phyloP scores from a whole-genome alignment of 805 yeast species.

The Metschnikowia drakensbergensis region DNA sequence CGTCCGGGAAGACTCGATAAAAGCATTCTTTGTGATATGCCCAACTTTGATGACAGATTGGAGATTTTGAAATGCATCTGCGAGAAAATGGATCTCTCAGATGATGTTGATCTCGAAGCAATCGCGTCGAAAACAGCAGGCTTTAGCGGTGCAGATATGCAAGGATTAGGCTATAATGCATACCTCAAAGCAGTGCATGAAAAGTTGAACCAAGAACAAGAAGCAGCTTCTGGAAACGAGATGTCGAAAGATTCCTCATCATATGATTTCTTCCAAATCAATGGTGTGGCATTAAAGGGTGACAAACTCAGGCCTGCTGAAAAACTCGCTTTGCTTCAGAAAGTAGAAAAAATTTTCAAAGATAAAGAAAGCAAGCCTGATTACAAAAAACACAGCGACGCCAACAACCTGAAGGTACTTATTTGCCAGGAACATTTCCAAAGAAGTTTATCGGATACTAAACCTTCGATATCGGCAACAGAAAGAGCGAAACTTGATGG shows the following conservation, averaged over 20 bases:
- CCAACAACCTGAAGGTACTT: slow-evolving; percentile 30
- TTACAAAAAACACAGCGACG: slow-evolving; percentile 4
- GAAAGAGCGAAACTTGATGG: slow-evolving; percentile 60
- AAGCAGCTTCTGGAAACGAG: slow-evolving; percentile 16
- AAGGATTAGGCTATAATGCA: slow-evolving; percentile 88
- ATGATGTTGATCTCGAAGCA: slow-evolving; percentile 46
- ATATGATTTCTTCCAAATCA: slow-evolving; percentile 44
- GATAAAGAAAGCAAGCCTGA: slow-evolving; percentile 4
- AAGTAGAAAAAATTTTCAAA: slow-evolving; percentile 38
- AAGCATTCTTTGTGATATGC: slow-evolving; percentile 86
- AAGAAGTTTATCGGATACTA: slow-evolving; percentile 68
- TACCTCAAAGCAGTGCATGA: slow-evolving; percentile 81
- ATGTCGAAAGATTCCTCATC: slow-evolving; percentile 2
- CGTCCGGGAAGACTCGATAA: slow-evolving; percentile 97
- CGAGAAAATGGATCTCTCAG: slow-evolving; percentile 54
- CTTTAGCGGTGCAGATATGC: slow-evolving; percentile 92
- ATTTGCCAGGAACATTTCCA: slow-evolving; percentile 55
- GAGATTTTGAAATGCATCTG: slow-evolving; percentile 65
- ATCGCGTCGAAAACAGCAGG: slow-evolving; percentile 66
- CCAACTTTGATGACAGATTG: slow-evolving; percentile 61
- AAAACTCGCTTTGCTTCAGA: slow-evolving; percentile 37
- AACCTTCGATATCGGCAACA: slow-evolving; percentile 78
- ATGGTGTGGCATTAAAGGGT: slow-evolving; percentile 27
- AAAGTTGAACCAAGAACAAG: slow-evolving; percentile 47
- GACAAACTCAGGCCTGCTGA: slow-evolving; percentile 35